A percentile compares a stretch with the other conserved stretches of the same genome.
Evolutionary conservation across 352 stramenopile genomes (phyloP).

Genomic region (Phytophthora cactorum): DNA sequence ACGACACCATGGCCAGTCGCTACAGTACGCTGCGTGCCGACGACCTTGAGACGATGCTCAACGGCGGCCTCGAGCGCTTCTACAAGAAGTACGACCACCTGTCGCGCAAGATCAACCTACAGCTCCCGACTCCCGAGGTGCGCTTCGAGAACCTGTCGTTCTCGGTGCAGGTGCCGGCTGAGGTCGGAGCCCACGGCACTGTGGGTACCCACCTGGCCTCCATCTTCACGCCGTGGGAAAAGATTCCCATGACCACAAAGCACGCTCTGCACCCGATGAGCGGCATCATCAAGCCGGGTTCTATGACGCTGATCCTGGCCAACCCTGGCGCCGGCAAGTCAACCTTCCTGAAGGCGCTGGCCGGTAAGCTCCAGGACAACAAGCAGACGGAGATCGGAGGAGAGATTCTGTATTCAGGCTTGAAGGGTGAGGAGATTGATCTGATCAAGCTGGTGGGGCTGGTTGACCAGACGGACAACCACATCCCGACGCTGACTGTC

Average conservation of each 20-base stretch:
- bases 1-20: conserved; percentile 35
- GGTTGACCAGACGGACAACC: conserved; percentile 51
- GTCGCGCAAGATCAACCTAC: conserved; percentile 67
- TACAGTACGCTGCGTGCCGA: conserved; percentile 61
- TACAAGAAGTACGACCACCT: conserved; percentile 87
- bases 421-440: conserved; percentile 61
- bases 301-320: conserved; percentile 67
- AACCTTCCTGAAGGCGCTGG: conserved; percentile 78
- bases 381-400: conserved; percentile 53
- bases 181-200: conserved; percentile 50
- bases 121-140: conserved; percentile 50
- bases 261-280: conserved; percentile 70
- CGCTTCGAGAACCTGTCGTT: conserved; percentile 83
- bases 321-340: conserved; percentile 81
- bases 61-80: conserved; percentile 73
- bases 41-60: conserved; percentile 69
- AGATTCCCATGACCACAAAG: conserved; percentile 46
- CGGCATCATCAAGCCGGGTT: conserved; percentile 85
- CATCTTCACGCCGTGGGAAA: conserved; percentile 63
- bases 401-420: conserved; percentile 69
- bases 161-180: conserved; percentile 56
- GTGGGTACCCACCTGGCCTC: conserved; percentile 59
- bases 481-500: conserved; percentile 35
- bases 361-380: conserved; percentile 62
- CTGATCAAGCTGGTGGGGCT: conserved; percentile 70